A percentile compares a stretch with the other conserved stretches of the same genome.
Conservation (phyloP, 495 filamentous ascomycete species). For the Penicillium ucsense region DNA sequence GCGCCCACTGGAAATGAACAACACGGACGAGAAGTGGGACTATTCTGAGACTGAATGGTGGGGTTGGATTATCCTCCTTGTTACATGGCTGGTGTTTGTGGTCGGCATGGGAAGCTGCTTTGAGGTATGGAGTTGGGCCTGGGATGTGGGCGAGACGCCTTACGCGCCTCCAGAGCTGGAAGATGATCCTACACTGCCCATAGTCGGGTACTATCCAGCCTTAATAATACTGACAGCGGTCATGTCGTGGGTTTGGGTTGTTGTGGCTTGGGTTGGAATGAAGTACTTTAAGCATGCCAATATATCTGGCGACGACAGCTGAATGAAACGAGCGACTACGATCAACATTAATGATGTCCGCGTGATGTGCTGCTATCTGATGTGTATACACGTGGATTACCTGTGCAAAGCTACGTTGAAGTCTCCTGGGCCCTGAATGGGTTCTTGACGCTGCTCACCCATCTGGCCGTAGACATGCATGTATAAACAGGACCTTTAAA, state of each 20-base stretch:
- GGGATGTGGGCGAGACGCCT: slow-evolving; percentile 95
- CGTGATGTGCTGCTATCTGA: background rate
- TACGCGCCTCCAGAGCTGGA: slow-evolving; percentile 89
- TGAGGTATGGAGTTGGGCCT: slow-evolving; percentile 99
- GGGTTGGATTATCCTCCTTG: slow-evolving; percentile 84
- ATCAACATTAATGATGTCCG: background rate
- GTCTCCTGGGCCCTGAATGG: too few species aligned
- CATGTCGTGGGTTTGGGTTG: slow-evolving; percentile 98
- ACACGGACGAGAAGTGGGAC: slow-evolving; percentile 53
- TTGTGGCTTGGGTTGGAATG: slow-evolving; percentile 96
- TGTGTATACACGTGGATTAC: background rate
- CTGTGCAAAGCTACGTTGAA: too few species aligned
- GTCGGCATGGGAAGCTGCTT: slow-evolving; percentile 91
- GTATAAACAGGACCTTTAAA: too few species aligned
- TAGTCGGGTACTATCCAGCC: slow-evolving; percentile 94
- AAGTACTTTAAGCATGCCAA: slow-evolving; percentile 98
- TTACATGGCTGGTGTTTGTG: slow-evolving; percentile 92
- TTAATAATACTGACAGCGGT: slow-evolving; percentile 84
- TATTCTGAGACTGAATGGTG: slow-evolving; percentile 92
- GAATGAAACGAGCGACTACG: slow-evolving; percentile 3
- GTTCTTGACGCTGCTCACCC: too few species aligned
- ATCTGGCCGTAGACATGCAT: too few species aligned
- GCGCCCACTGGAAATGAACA: slow-evolving; percentile 26
- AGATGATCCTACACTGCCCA: slow-evolving; percentile 85
- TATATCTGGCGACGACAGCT: slow-evolving; percentile 53